A percentile compares a stretch with the other conserved stretches of the same genome.
Conservation (phyloP, 2,329 filamentous ascomycete species). For the Talaromyces sp. region DNA sequence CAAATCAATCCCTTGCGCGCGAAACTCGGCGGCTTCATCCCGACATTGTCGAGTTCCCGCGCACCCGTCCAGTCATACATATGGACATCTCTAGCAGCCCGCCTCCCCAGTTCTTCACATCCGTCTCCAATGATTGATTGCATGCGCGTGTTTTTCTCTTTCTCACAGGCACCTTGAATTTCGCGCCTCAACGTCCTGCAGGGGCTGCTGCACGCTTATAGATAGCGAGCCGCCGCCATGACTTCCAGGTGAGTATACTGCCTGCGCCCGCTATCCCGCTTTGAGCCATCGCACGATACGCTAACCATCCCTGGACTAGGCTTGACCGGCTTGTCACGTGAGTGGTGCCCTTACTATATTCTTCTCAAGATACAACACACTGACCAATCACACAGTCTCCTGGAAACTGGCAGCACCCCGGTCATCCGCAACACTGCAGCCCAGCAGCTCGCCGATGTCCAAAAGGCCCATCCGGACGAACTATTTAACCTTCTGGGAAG, state of each 20-base stretch:
- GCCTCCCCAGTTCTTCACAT: background rate
- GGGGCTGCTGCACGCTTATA: background rate
- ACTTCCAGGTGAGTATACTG: slow-evolving; percentile 35
- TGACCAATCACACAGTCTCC: slow-evolving; percentile 57
- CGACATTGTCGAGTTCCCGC: background rate
- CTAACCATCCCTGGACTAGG: slow-evolving; percentile 46
- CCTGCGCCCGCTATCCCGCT: background rate
- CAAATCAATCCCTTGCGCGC: background rate
- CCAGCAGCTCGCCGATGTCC: slow-evolving; percentile 93
- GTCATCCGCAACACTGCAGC: slow-evolving; percentile 96
- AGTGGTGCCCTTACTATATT: slow-evolving; percentile 38
- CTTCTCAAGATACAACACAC: slow-evolving; percentile 5
- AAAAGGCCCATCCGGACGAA: slow-evolving; percentile 96
- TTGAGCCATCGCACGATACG: slow-evolving; percentile 9
- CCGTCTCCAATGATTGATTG: background rate
- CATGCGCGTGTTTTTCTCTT: background rate
- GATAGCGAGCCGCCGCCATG: slow-evolving; percentile 24
- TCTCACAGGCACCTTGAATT: too few relatives aligned
- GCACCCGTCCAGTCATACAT: background rate
- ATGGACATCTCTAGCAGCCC: background rate
- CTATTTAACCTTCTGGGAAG: slow-evolving; percentile 90
- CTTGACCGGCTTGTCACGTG: slow-evolving; percentile 83
- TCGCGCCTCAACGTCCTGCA: background rate
- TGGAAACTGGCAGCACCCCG: slow-evolving; percentile 94
- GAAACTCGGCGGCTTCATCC: background rate